Percentiles rank a stretch among this genome's conserved stretches.
Evolutionary conservation across 768 basidiomycete species (phyloP).

Genomic region (Tulasnella sp.): DNA sequence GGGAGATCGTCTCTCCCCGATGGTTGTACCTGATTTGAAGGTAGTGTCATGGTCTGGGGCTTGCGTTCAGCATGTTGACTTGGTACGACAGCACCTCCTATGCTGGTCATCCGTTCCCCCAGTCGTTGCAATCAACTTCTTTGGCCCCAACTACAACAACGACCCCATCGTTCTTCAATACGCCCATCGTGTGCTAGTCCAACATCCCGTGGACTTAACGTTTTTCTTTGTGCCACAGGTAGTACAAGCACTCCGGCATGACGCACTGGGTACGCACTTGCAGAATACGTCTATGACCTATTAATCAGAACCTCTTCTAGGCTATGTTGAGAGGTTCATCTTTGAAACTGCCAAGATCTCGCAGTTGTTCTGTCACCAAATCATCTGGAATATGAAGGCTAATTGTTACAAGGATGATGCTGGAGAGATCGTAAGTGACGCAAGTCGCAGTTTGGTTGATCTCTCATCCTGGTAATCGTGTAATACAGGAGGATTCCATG

Average conservation of each 20-base stretch:
- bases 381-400: constrained; percentile 99
- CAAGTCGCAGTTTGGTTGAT: background rate
- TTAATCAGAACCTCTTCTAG: constrained; percentile 30
- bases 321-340: constrained; percentile 89
- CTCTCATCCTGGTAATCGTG: background rate
- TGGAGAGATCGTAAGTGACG: constrained; percentile 56
- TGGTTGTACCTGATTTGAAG: constrained; percentile 57
- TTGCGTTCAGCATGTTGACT: background rate
- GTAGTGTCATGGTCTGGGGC: constrained; percentile 31
- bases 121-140: constrained; percentile 65
- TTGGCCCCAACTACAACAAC: constrained; percentile 71
- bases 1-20: constrained; percentile 45
- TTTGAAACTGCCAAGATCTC: constrained; percentile 97
- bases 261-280: constrained; percentile 60
- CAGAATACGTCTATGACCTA: background rate
- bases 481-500: constrained; percentile 75
- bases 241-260: constrained; percentile 87
- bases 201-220: constrained; percentile 86
- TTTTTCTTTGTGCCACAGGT: constrained; percentile 99
- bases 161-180: constrained; percentile 88
- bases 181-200: constrained; percentile 86
- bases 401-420: constrained; percentile 90
- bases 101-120: constrained; percentile 85
- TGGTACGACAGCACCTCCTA: constrained; percentile 51
- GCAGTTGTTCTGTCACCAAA: constrained; percentile 96